Evolutionary conservation across 139 green algal genomes (phyloP).

Genomic region (Chlorella sp.): DNA sequence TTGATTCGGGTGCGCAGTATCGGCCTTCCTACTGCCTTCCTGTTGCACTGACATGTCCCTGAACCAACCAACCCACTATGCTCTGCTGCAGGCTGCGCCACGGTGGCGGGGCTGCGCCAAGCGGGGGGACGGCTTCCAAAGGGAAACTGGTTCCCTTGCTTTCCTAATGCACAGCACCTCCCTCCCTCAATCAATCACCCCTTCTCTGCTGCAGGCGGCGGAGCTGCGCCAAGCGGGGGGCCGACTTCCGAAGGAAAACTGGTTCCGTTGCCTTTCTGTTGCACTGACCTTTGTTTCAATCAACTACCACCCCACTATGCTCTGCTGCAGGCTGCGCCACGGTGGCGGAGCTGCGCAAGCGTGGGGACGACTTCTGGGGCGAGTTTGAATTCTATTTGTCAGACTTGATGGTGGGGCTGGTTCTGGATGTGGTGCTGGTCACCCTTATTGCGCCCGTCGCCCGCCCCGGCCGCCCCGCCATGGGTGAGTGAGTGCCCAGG

Average conservation of each 20-base stretch:
- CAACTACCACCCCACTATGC: not conserved
- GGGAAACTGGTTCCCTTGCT: no score
- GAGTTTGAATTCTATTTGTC: constrained; percentile 98
- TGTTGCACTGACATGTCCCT: no score
- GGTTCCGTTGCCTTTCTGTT: no score
- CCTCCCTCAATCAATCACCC: no score
- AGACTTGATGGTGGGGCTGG: constrained; percentile 89
- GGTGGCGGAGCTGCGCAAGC: constrained; percentile 95
- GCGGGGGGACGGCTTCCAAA: not conserved
- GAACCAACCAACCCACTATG: no score
- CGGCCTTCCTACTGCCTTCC: no score
- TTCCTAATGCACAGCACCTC: no score
- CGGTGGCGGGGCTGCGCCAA: not conserved
- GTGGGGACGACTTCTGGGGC: constrained; percentile 93
- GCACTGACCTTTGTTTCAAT: no score
- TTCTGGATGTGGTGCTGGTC: constrained; percentile 94
- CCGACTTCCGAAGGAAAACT: no score
- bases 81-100: not conserved
- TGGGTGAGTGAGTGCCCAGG: not conserved
- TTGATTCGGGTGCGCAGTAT: no score
- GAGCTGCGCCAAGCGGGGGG: not conserved
- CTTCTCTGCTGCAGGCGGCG: not conserved
- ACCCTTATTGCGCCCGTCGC: constrained; percentile 88
- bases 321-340: constrained; percentile 84
- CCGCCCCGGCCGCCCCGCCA: constrained; percentile 59